Conservation (phyloP, 176 grass and related monocot genomes). For the Typha latifolia region DNA sequence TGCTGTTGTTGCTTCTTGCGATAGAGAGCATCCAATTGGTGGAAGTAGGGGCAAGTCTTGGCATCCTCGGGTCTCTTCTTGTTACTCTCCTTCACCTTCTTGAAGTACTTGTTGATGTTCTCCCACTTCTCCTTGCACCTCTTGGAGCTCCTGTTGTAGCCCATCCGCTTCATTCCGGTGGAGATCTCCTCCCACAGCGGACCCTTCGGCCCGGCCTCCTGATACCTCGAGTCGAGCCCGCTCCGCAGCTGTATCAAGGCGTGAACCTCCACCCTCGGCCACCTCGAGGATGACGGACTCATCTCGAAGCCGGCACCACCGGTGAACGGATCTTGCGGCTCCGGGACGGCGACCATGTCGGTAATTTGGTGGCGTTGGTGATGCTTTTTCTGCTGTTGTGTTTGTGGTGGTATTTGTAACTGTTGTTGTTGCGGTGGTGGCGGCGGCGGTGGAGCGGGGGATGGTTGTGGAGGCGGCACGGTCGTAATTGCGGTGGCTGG, state of each 20-base stretch:
- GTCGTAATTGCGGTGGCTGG: constrained; percentile 29
- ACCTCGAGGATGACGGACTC: constrained; percentile 50
- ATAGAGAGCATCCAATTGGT: constrained; percentile 94
- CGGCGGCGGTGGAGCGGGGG: constrained; percentile 10
- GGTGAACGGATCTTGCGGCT: constrained; percentile 15
- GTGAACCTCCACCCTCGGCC: constrained; percentile 97
- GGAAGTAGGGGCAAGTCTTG: constrained; percentile 98
- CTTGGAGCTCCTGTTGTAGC: constrained; percentile 78
- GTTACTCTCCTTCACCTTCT: constrained; percentile 99
- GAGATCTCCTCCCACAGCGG: constrained; percentile 99
- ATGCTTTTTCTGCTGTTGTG: constrained; percentile 18
- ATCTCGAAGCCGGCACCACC: constrained; percentile 30
- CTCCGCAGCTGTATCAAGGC: constrained; percentile 78
- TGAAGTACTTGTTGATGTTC: constrained; percentile 99
- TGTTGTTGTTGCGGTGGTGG: constrained; percentile 12
- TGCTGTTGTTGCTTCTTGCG: constrained; percentile 49
- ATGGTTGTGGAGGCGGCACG: constrained; percentile 32
- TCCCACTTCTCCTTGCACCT: constrained; percentile 99
- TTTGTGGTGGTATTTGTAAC: constrained; percentile 1
- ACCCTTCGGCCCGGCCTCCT: constrained; percentile 84
- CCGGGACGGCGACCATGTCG: constrained; percentile 36
- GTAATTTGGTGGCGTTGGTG: constrained; percentile 30
- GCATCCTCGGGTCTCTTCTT: constrained; percentile 91
- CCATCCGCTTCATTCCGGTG: constrained; percentile 53
- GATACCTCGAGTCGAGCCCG: constrained; percentile 67